Conservation (phyloP, 768 basidiomycete genomes). For the Boletales sp. region DNA sequence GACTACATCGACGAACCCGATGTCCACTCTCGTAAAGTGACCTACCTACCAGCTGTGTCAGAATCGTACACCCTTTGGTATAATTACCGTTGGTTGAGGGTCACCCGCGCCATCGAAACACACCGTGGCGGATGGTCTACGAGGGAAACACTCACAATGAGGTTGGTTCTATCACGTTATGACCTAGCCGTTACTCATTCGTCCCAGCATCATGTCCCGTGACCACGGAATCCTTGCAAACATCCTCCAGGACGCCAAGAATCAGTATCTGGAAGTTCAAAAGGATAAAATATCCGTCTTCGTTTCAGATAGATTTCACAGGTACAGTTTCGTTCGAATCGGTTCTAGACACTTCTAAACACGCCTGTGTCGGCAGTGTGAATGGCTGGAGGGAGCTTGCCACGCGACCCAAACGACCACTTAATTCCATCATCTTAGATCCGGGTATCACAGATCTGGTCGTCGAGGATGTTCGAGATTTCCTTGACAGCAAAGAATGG, state of each 20-base stretch:
- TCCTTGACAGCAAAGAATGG: slow-evolving; percentile 66
- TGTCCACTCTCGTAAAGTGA: slow-evolving; percentile 25
- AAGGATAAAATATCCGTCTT: slow-evolving; percentile 52
- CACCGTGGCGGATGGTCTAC: slow-evolving; percentile 14
- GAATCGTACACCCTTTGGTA: slow-evolving; percentile 35
- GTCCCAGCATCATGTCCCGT: slow-evolving; percentile 47
- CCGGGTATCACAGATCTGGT: slow-evolving; percentile 64
- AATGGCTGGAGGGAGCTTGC: slow-evolving; percentile 54
- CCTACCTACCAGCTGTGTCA: slow-evolving; percentile 33
- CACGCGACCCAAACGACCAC: slow-evolving; percentile 59
- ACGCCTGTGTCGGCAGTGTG: slow-evolving; percentile 10
- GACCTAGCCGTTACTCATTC: background rate
- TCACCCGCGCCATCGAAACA: slow-evolving; percentile 21
- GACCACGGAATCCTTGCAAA: slow-evolving; percentile 43
- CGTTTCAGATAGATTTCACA: slow-evolving; percentile 43
- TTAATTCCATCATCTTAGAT: slow-evolving; percentile 67
- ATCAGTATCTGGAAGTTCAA: slow-evolving; percentile 47
- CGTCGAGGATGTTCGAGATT: slow-evolving; percentile 67
- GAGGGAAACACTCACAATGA: slow-evolving; percentile 22
- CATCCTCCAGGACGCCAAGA: slow-evolving; percentile 54
- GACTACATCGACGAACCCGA: slow-evolving; percentile 20
- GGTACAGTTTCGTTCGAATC: slow-evolving; percentile 21
- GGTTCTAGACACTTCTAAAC: background rate
- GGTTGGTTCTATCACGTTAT: too few species aligned
- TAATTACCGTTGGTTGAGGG: slow-evolving; percentile 29